phyloP scores from a whole-genome alignment of 164 flowering plant species.

The Euptelea pleiosperma region DNA sequence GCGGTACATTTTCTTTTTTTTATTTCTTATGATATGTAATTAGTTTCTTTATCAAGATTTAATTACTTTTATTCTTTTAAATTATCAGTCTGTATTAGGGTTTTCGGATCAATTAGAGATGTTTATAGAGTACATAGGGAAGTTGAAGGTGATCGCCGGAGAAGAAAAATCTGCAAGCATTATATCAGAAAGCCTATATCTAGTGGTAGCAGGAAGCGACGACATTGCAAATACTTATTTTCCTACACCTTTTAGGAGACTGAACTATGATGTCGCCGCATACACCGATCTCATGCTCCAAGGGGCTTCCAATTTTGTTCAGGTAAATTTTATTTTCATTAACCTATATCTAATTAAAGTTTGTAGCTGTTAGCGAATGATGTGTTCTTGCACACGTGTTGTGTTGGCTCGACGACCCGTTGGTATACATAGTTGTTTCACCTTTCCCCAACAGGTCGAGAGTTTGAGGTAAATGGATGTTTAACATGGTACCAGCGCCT shows the following conservation, averaged over 20 bases:
- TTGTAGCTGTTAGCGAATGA: too few relatives aligned
- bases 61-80: neutral
- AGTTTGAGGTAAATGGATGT: too few relatives aligned
- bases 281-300: slow-evolving; percentile 36
- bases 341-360: too few relatives aligned
- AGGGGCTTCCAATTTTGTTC: slow-evolving; percentile 34
- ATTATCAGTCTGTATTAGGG: slow-evolving; percentile 15
- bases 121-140: slow-evolving; percentile 33
- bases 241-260: slow-evolving; percentile 6
- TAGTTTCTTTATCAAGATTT: too few relatives aligned
- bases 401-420: too few relatives aligned
- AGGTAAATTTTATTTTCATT: too few relatives aligned
- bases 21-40: neutral
- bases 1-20: slow-evolving; percentile 19
- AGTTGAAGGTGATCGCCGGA: slow-evolving; percentile 26
- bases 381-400: too few relatives aligned
- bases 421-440: too few relatives aligned
- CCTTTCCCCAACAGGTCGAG: too few relatives aligned
- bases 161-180: slow-evolving; percentile 22
- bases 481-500: too few relatives aligned
- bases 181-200: slow-evolving; percentile 22
- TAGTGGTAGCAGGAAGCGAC: slow-evolving; percentile 31
- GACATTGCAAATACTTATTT: slow-evolving; percentile 43
- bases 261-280: slow-evolving; percentile 37
- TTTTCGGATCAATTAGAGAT: slow-evolving; percentile 32